phyloP scores from a whole-genome alignment of 306 rosid genomes.

The Inga leiocalycina region DNA sequence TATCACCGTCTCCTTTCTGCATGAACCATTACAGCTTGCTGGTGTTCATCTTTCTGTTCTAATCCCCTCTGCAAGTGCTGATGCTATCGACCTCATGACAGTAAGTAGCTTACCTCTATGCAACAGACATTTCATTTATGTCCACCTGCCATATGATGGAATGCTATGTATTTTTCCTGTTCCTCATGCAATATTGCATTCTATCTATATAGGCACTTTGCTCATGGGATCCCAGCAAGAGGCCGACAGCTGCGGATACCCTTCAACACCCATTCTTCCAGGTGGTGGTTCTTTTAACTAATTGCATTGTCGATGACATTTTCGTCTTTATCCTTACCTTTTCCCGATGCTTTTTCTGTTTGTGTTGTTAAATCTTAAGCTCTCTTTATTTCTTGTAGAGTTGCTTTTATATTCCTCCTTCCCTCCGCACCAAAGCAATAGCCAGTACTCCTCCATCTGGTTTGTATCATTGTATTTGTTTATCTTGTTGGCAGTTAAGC shows the following conservation, averaged over 20 bases:
- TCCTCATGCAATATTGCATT: background rate
- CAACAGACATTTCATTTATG: background rate
- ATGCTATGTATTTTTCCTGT: background rate
- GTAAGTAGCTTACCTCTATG: conserved; percentile 49
- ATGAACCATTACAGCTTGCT: conserved; percentile 50
- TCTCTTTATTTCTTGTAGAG: conserved; percentile 52
- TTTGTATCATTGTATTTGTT: conserved; percentile 46
- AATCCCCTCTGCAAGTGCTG: conserved; percentile 73
- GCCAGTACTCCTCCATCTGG: conserved; percentile 89
- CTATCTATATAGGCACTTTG: conserved; percentile 72
- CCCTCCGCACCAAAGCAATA: conserved; percentile 74
- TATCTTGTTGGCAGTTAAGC: background rate
- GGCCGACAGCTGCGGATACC: conserved; percentile 91
- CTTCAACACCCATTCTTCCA: conserved; percentile 99
- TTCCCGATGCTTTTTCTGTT: background rate
- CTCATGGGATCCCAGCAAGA: conserved; percentile 95
- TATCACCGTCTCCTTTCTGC: conserved; percentile 12
- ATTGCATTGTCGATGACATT: background rate
- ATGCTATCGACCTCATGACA: conserved; percentile 77
- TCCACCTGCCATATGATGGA: conserved; percentile 1
- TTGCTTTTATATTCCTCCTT: conserved; percentile 90
- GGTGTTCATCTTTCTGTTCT: conserved; percentile 75
- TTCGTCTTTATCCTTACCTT: background rate
- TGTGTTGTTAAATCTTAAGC: background rate
- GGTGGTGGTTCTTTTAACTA: conserved; percentile 45